Percentiles rank a stretch among this genome's conserved stretches.
Evolutionary conservation across 2,329 filamentous ascomycete species (phyloP).

Genomic region (Cytospora leucostoma): DNA sequence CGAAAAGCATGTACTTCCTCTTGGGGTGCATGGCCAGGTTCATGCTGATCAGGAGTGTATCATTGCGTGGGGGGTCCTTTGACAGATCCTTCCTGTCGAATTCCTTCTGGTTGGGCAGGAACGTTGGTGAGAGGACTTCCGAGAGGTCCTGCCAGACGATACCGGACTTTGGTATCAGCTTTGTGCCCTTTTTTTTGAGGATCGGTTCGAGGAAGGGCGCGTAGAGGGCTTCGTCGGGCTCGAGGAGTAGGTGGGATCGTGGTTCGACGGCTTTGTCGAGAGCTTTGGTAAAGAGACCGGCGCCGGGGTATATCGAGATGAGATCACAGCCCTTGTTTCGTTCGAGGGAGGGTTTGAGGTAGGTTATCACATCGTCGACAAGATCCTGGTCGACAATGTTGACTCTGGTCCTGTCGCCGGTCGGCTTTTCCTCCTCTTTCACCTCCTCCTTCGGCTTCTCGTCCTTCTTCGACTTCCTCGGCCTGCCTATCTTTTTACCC

Average conservation of each 20-base stretch:
- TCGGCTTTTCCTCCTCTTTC: conserved; percentile 9
- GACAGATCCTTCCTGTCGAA: conserved; percentile 35
- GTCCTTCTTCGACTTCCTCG: not conserved
- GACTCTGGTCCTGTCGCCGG: conserved; percentile 46
- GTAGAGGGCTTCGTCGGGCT: conserved; percentile 65
- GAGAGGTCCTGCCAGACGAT: conserved; percentile 62
- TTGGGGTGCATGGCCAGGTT: conserved; percentile 62
- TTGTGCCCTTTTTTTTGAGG: conserved; percentile 48
- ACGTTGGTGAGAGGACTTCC: conserved; percentile 50
- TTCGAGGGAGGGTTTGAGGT: conserved; percentile 68
- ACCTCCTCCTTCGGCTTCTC: not conserved
- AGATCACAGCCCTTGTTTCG: conserved; percentile 79
- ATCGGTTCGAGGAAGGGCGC: conserved; percentile 61
- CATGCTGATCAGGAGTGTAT: conserved; percentile 71
- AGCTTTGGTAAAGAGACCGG: conserved; percentile 75
- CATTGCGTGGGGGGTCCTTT: conserved; percentile 56
- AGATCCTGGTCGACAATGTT: conserved; percentile 53
- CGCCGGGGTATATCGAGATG: conserved; percentile 82
- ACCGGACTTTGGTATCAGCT: conserved; percentile 57
- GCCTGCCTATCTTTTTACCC: not conserved
- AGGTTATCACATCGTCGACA: conserved; percentile 66
- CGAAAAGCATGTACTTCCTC: conserved; percentile 51
- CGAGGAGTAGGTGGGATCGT: conserved; percentile 80
- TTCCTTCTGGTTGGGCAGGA: conserved; percentile 57
- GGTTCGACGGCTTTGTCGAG: conserved; percentile 76